Evolutionary conservation across 768 basidiomycete species (phyloP).

Genomic region (Suillus occidentalis): DNA sequence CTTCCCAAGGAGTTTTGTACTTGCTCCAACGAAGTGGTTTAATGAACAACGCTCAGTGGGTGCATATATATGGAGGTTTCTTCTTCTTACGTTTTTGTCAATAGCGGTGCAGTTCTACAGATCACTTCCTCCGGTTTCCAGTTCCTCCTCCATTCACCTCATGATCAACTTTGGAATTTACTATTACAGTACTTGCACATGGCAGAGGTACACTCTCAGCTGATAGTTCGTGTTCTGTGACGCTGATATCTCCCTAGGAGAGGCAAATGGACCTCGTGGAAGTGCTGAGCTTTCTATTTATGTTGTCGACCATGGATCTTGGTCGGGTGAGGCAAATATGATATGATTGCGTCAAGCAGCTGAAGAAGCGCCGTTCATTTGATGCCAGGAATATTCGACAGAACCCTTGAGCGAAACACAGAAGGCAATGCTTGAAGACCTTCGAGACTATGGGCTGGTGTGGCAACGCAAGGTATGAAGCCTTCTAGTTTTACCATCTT

Average conservation of each 20-base stretch:
- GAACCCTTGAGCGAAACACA: slow-evolving; percentile 79
- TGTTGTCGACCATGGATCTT: slow-evolving; percentile 95
- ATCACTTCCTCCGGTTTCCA: slow-evolving; percentile 97
- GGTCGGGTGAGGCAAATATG: slow-evolving; percentile 60
- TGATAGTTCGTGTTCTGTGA: slow-evolving; percentile 14
- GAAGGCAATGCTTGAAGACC: slow-evolving; percentile 84
- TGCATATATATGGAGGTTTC: slow-evolving; percentile 8
- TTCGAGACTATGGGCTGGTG: slow-evolving; percentile 92
- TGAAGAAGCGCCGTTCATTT: slow-evolving; percentile 7
- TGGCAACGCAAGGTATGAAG: slow-evolving; percentile 74
- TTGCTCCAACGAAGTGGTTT: slow-evolving; percentile 82
- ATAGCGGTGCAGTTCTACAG: slow-evolving; percentile 57
- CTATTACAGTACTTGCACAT: slow-evolving; percentile 87
- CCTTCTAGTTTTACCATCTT: slow-evolving; percentile 15
- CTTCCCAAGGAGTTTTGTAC: slow-evolving; percentile 81
- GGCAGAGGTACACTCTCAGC: slow-evolving; percentile 59
- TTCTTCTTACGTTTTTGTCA: slow-evolving; percentile 6
- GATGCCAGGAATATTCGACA: slow-evolving; percentile 80
- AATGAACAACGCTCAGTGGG: slow-evolving; percentile 75
- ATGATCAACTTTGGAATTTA: slow-evolving; percentile 94
- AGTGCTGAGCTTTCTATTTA: slow-evolving; percentile 91
- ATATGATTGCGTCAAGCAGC: background rate
- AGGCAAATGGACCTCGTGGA: slow-evolving; percentile 91
- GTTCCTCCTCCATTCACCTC: slow-evolving; percentile 91
- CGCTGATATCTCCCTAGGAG: slow-evolving; percentile 47